Conservation (phyloP, 2,329 filamentous ascomycete genomes). For the Colletotrichum sublineola region DNA sequence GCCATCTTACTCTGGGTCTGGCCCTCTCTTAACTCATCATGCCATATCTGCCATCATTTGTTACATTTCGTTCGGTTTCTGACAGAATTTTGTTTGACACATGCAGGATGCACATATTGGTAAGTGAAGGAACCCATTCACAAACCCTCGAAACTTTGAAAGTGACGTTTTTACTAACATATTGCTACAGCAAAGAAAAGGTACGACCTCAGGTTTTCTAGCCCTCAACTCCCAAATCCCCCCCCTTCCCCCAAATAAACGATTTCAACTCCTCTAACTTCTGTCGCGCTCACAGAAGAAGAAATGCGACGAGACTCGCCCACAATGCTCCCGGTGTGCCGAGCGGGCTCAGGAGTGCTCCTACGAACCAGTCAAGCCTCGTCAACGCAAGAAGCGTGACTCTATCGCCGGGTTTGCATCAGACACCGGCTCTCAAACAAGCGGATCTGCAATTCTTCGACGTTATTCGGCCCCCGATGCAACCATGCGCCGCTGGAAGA, state of each 20-base stretch:
- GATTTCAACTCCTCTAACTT: conserved; percentile 7
- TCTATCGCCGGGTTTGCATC: conserved; percentile 38
- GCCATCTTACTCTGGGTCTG: conserved; percentile 10
- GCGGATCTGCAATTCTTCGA: conserved; percentile 23
- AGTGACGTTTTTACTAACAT: conserved; percentile 23
- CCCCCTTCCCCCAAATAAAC: not conserved
- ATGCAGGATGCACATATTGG: conserved; percentile 66
- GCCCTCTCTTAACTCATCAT: conserved; percentile 14
- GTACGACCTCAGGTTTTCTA: conserved; percentile 50
- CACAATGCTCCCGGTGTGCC: conserved; percentile 63
- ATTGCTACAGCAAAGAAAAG: conserved; percentile 64
- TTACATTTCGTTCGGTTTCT: conserved; percentile 39
- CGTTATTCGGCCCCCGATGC: conserved; percentile 32
- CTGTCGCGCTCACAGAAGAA: conserved; percentile 61
- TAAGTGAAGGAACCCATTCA: conserved; percentile 50
- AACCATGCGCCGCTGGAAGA: conserved; percentile 35
- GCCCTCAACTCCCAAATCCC: not conserved
- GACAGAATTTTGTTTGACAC: conserved; percentile 43
- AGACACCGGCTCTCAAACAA: conserved; percentile 35
- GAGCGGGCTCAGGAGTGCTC: conserved; percentile 63
- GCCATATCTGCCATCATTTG: conserved; percentile 15
- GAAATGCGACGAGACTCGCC: conserved; percentile 68
- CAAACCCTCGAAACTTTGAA: not conserved
- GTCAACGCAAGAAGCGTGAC: conserved; percentile 54
- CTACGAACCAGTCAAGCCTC: conserved; percentile 62